Evolutionary conservation across 2,329 filamentous ascomycete species (phyloP), one percentile per base, ranked within the genome.

Genomic region (Claviceps quebecensis): DNA sequence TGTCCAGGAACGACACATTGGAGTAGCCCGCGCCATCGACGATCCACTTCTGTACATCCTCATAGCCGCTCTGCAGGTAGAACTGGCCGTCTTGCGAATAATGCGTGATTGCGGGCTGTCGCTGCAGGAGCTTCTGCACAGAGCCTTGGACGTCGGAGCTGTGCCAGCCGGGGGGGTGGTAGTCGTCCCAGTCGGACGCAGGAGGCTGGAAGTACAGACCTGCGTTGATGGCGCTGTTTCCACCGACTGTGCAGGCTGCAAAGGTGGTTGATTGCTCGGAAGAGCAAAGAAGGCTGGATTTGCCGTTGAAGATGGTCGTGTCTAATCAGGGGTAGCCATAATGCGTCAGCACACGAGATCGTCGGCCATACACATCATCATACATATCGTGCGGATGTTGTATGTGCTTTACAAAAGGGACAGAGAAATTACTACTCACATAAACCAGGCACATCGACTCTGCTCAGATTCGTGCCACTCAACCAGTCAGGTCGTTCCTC

Each of bases 121-220:
- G 69, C 2, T 58, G 56, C 36, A 72, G 65, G 2, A 78, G 67
- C 45, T 69, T 69, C 5, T 62, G 54, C 5, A 72, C 75, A 0
- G 75, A 72, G n/a, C 57, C 58, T 44, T 67, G 56, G 56, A 79
- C 70, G 53, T 77, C 74, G 1, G 58, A 59, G 45, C 68, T 72
- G 58, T 75, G 76, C 75, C 75, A 78, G 14, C 71, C 72, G 0
- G 60, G 54, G 0, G 73, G 73, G 49, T 72, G 71, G 48, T 73
- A 76, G 7, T 67, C 60, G 56, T 77, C 72, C 66, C 71, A 77
- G 55, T 78, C 75, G 1, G 70, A 72, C 1, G 71, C 69, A 0
- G 74, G 74, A 5, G 75, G 74, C 54, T 77, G 69, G 54, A 77
- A 76, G 59, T 70, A 77, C 1, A 77, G 59, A 8, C 74, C 74